A percentile compares a stretch with the other conserved stretches of the same genome.
Evolutionary conservation across 768 basidiomycete genomes (phyloP).

Genomic region (Holtermanniella nyarrowii): DNA sequence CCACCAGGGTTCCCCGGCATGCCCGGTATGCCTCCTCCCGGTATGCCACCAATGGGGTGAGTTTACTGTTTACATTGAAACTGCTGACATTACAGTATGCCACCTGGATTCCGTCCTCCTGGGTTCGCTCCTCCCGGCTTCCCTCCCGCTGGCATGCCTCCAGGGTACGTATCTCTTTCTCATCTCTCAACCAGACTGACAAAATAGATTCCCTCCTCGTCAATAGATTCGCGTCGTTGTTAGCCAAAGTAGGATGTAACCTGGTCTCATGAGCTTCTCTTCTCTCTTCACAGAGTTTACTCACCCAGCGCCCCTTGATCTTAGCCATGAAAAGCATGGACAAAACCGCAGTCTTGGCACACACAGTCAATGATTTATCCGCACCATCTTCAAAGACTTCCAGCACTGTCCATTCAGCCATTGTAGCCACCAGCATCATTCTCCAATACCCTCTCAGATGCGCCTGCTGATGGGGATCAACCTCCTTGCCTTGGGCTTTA

Average conservation of each 20-base stretch:
- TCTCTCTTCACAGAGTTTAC: background rate
- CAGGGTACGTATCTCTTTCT: slow-evolving; percentile 26
- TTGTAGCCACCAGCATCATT: background rate
- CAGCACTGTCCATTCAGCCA: background rate
- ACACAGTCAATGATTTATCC: background rate
- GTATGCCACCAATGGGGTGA: slow-evolving; percentile 38
- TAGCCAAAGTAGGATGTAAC: background rate
- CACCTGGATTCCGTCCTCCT: slow-evolving; percentile 39
- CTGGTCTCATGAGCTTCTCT: background rate
- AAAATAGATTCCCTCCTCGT: slow-evolving; percentile 24
- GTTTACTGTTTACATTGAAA: slow-evolving; percentile 2
- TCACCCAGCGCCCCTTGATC: background rate
- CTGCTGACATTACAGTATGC: slow-evolving; percentile 16
- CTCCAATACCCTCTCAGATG: background rate
- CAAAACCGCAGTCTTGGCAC: background rate
- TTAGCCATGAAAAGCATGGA: background rate
- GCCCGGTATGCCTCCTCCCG: no score
- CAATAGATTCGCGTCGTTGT: background rate
- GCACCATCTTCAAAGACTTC: background rate
- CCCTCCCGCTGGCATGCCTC: slow-evolving; percentile 40
- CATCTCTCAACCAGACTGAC: background rate
- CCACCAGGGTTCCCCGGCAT: slow-evolving; percentile 36
- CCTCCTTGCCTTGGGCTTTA: no score
- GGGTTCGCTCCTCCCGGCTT: slow-evolving; percentile 34
- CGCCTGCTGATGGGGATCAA: no score